Evolutionary conservation across 495 filamentous ascomycete species (phyloP), one percentile per base, ranked within the genome.

Genomic region (Penicillium alfredii): DNA sequence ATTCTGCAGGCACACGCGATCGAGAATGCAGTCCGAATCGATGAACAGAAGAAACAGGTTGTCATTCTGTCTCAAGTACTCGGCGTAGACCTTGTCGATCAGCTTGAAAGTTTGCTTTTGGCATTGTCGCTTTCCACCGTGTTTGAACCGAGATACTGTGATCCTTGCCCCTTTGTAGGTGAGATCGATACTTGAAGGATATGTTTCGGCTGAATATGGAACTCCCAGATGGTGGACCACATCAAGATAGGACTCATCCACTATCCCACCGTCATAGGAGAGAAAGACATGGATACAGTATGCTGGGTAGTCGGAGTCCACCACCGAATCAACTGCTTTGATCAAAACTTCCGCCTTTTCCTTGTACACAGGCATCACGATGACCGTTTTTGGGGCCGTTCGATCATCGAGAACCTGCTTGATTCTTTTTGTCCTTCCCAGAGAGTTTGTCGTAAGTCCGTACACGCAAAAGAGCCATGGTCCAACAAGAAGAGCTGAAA

Each of bases 301-400:
- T 7, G 88, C 77, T 13, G 92, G 92, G 48, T 98, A 98, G 39
- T 96, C 90, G 64, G 88, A 93, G 45, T 90, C 82, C 14, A 95
- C 89, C 8, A 96, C 82, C 1, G 90, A 96, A 58, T 95, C 81
- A 33, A 96, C 75, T 3, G 92, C 93, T 19, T 86, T 84, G 33
- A 97, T 69, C 42, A 97, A 64, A n/a, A 93, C 69, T 0, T 82
- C 82, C 2, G 89, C 84, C 6, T 85, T 79, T 59, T 98, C 92
- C 56, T 94, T 94, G 64, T 94, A 97, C 49, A 88, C 92, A 3
- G 92, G 92, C 88, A 98, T 96, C 27, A 97, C 83, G 36, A 97
- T 87, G 26, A 97, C 89, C 5, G 93, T 87, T 59, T 97, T 98
- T 0, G 92, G 92, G 2, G 92, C 90, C 6, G 81, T 84, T 0